These are phyloP conservation scores for Mollisiaceae sp. DNA, from an alignment of 2,329 filamentous ascomycete genomes.

Conservation along the genomic window DNA sequence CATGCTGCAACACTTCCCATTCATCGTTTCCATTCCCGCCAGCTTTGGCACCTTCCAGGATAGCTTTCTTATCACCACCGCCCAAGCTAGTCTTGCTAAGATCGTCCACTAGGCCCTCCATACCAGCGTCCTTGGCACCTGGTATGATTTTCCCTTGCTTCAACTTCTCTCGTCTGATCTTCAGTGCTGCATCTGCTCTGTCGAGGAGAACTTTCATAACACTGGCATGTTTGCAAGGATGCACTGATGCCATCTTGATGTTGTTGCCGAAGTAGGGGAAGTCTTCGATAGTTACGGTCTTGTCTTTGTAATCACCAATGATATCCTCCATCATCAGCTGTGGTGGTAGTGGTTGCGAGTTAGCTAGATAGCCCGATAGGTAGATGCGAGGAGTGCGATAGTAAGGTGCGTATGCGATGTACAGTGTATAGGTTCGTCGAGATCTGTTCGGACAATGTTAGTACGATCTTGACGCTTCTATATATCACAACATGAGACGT, in stretches of 20 bases:
- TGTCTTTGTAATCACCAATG: slow-evolving; percentile 95
- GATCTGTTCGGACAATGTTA: slow-evolving; percentile 56
- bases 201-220: slow-evolving; percentile 99
- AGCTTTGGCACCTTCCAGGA: slow-evolving; percentile 51
- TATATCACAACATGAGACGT: slow-evolving; percentile 18
- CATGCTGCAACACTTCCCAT: slow-evolving; percentile 68
- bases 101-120: slow-evolving; percentile 87
- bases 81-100: slow-evolving; percentile 68
- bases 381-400: slow-evolving; percentile 96
- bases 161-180: slow-evolving; percentile 84
- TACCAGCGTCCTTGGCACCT: slow-evolving; percentile 58
- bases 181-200: slow-evolving; percentile 90
- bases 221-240: slow-evolving; percentile 95
- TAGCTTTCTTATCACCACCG: slow-evolving; percentile 48
- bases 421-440: slow-evolving; percentile 93
- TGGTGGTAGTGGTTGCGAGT: slow-evolving; percentile 80
- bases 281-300: slow-evolving; percentile 97
- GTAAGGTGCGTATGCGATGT: slow-evolving; percentile 97
- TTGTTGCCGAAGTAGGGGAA: slow-evolving; percentile 92
- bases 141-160: slow-evolving; percentile 59
- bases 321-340: slow-evolving; percentile 96
- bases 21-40: slow-evolving; percentile 59
- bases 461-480: slow-evolving; percentile 8
- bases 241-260: slow-evolving; percentile 95
- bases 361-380: slow-evolving; percentile 84